Conservation (phyloP, 192 early-diverging fungal genomes). For the Mortierella antarctica region DNA sequence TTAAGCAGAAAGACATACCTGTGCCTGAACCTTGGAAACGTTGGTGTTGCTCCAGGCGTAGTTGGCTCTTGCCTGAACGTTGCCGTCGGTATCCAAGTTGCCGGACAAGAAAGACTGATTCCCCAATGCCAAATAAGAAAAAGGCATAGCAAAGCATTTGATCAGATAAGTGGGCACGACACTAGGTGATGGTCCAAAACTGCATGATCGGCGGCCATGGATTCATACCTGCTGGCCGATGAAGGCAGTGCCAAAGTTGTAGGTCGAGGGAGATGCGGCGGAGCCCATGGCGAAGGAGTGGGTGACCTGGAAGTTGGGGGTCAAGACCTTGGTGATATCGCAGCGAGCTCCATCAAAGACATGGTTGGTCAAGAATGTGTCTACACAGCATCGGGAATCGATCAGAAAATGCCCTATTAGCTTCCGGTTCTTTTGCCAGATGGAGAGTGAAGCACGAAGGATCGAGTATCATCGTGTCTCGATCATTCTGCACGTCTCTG, state of each 20-base stretch:
- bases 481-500: too few relatives aligned
- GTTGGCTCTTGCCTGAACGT: conserved; percentile 83
- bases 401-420: too few relatives aligned
- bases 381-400: conserved; percentile 40
- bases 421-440: too few relatives aligned
- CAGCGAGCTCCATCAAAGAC: conserved; percentile 96
- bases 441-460: too few relatives aligned
- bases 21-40: conserved; percentile 72
- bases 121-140: neutral
- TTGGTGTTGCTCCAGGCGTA: conserved; percentile 81
- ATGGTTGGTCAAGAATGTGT: conserved; percentile 84
- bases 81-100: conserved; percentile 93
- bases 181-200: too few relatives aligned
- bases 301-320: conserved; percentile 93
- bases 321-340: conserved; percentile 90
- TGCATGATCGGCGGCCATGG: neutral
- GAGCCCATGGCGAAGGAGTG: conserved; percentile 92
- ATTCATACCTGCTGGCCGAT: conserved; percentile 73
- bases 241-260: conserved; percentile 93
- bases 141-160: neutral
- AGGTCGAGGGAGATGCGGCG: conserved; percentile 81
- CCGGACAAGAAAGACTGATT: conserved; percentile 88
- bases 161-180: too few relatives aligned
- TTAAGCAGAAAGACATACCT: conserved; percentile 38
- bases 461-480: too few relatives aligned